Evolutionary conservation across 1,139 yeast genomes (phyloP), one percentile per base, ranked within the genome.

Genomic region (Eremothecium coryli): DNA sequence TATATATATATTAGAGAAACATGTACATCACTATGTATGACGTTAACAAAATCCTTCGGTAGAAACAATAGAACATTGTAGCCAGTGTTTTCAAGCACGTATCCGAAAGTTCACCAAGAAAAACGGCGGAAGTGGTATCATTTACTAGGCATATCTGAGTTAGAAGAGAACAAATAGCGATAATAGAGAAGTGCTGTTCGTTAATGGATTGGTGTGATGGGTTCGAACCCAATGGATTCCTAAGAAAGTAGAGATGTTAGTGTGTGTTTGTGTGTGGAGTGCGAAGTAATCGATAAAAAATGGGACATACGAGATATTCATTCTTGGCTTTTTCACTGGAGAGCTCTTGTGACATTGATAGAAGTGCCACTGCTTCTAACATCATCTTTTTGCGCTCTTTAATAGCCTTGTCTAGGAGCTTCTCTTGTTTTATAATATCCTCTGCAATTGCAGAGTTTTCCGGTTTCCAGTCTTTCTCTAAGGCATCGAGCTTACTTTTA

Each of bases 161-260:
- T n/a, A n/a, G n/a, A n/a, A n/a, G n/a, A n/a, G n/a, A n/a, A n/a
- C n/a, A n/a, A n/a, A n/a, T n/a, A n/a, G n/a, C n/a, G n/a, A n/a
- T n/a, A n/a, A n/a, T n/a, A n/a, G n/a, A n/a, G n/a, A n/a, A n/a
- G n/a, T n/a, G n/a, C n/a, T n/a, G n/a, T n/a, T n/a, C n/a, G 50
- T 51, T 30, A 38, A 23, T 11, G 29, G 12, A 27, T 27, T 18
- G 30, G 30, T 4, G 12, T 17, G 7, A 18, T 12, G n/a, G 20
- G 26, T 27, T 47, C 52, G 16, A 34, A 39, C 13, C 54, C 52
- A 15, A 49, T 31, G n/a, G 39, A 42, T 29, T 49, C 54, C 48
- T 45, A 29, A 12, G 15, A 29, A 17, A 11, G 16, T 8, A 14
- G 15, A 13, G n/a, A 12, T 18, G 38, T 33, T 28, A 37, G 39